Conservation (phyloP, 768 basidiomycete species). For the Lactarius trivialis region DNA sequence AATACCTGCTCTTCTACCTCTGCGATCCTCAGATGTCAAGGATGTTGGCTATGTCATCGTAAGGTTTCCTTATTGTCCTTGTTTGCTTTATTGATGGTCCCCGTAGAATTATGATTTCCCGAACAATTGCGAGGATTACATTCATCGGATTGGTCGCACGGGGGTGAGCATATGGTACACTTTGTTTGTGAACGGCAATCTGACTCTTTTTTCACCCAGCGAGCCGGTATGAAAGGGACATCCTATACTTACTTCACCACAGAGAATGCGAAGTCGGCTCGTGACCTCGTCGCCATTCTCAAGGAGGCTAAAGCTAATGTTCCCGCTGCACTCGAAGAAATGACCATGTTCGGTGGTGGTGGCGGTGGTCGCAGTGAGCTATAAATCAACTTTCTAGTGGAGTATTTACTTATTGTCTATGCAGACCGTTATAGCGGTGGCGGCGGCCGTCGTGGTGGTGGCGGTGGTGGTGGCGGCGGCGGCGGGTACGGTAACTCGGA, state of each 20-base stretch:
- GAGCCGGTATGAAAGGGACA: slow-evolving; percentile 85
- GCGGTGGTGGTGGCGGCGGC: slow-evolving; percentile 40
- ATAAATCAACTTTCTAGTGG: neutral
- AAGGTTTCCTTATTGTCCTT: slow-evolving; percentile 32
- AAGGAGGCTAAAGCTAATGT: slow-evolving; percentile 80
- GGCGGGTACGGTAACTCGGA: slow-evolving; percentile 37
- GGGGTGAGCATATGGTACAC: slow-evolving; percentile 47
- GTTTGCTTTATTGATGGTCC: neutral
- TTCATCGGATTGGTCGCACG: slow-evolving; percentile 97
- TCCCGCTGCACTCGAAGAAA: slow-evolving; percentile 88
- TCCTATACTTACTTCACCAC: slow-evolving; percentile 97
- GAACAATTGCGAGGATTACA: slow-evolving; percentile 97
- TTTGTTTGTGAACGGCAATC: neutral
- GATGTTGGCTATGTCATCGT: slow-evolving; percentile 97
- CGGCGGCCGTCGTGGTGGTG: slow-evolving; percentile 39
- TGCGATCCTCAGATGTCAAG: slow-evolving; percentile 78
- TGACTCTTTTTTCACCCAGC: slow-evolving; percentile 37
- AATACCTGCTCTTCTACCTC: slow-evolving; percentile 25
- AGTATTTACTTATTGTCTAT: slow-evolving; percentile 11
- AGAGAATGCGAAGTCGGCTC: slow-evolving; percentile 90
- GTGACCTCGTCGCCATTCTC: slow-evolving; percentile 83
- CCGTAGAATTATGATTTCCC: slow-evolving; percentile 93
- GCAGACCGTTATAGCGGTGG: slow-evolving; percentile 54
- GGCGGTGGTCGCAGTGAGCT: slow-evolving; percentile 65
- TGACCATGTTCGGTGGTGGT: slow-evolving; percentile 81